These are phyloP conservation scores for Globomyces pollinis-pini DNA, from an alignment of 192 early-diverging fungal genomes.

Conservation along the genomic window DNA sequence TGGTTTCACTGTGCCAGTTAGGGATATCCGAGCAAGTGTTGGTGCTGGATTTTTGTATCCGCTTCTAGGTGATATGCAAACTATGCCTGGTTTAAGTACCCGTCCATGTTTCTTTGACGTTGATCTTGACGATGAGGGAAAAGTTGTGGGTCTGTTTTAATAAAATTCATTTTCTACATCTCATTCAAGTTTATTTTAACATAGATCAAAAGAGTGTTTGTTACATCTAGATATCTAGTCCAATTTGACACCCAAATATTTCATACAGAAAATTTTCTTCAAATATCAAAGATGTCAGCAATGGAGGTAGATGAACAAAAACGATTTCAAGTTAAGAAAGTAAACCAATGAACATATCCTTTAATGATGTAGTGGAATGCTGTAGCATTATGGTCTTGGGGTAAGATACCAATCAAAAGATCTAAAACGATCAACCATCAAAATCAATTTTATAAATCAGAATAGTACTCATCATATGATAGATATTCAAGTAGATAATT, in stretches of 20 bases:
- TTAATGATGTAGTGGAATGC: slow-evolving; percentile 87
- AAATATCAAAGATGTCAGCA: too few species aligned
- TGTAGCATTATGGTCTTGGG: slow-evolving; percentile 98
- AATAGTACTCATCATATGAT: background rate
- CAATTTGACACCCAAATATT: too few species aligned
- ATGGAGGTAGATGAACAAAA: slow-evolving; percentile 43
- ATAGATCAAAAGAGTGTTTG: too few species aligned
- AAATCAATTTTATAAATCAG: background rate
- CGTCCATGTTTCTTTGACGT: slow-evolving; percentile 96
- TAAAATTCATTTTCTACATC: too few species aligned
- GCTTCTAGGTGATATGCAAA: slow-evolving; percentile 91
- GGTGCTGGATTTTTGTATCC: slow-evolving; percentile 98
- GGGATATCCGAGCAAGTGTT: slow-evolving; percentile 89
- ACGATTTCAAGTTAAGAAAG: slow-evolving; percentile 95
- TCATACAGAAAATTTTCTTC: too few species aligned
- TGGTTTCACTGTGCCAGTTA: slow-evolving; percentile 82
- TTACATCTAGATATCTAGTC: too few species aligned
- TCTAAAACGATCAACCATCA: background rate
- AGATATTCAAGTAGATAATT: slow-evolving; percentile 97
- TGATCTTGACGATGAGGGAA: slow-evolving; percentile 80
- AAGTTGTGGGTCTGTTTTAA: slow-evolving; percentile 86
- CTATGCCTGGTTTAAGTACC: slow-evolving; percentile 95
- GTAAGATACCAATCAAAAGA: slow-evolving; percentile 34
- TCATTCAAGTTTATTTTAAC: too few species aligned
- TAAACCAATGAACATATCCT: slow-evolving; percentile 30